Evolutionary conservation across 805 yeast species (phyloP).

Genomic region (Metschnikowia picachoensis): DNA sequence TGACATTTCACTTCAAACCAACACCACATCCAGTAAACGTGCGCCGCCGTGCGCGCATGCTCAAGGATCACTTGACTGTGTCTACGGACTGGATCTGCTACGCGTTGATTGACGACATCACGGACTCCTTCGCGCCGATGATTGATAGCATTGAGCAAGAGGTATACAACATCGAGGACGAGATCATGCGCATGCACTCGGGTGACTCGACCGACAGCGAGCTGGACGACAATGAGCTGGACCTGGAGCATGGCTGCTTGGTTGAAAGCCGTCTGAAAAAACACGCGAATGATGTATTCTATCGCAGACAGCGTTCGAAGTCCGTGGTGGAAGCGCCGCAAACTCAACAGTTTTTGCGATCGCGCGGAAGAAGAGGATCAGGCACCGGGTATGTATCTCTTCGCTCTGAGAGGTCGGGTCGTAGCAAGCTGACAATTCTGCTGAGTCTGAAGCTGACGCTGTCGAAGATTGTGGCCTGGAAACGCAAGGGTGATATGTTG

Average conservation of each 20-base stretch:
- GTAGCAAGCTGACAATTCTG: conserved; percentile 4
- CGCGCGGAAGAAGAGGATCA: conserved; percentile 13
- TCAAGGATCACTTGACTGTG: conserved; percentile 84
- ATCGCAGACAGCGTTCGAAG: conserved; percentile 34
- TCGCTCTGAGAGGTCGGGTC: conserved; percentile 7
- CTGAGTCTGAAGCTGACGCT: conserved; percentile 40
- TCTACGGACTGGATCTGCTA: conserved; percentile 97
- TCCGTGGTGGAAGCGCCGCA: conserved; percentile 32
- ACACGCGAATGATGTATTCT: conserved; percentile 24
- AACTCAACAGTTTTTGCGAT: conserved; percentile 6
- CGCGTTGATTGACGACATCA: conserved; percentile 93
- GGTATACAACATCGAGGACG: conserved; percentile 91
- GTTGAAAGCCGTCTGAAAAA: conserved; percentile 14
- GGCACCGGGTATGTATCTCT: conserved; percentile 12
- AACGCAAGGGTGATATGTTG: conserved; percentile 90
- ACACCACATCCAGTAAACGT: conserved; percentile 97
- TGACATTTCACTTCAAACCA: conserved; percentile 91
- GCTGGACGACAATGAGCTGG: conserved; percentile 33
- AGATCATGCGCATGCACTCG: conserved; percentile 82
- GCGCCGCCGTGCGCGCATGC: conserved; percentile 82
- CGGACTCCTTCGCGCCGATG: conserved; percentile 97
- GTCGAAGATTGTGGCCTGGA: conserved; percentile 62
- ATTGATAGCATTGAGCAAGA: conserved; percentile 92
- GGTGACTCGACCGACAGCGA: conserved; percentile 48
- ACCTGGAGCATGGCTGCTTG: conserved; percentile 29